A percentile compares a stretch with the other conserved stretches of the same genome.
phyloP scores from a whole-genome alignment of 2,329 filamentous ascomycete genomes.

The Hirsutella minnesotensis region DNA sequence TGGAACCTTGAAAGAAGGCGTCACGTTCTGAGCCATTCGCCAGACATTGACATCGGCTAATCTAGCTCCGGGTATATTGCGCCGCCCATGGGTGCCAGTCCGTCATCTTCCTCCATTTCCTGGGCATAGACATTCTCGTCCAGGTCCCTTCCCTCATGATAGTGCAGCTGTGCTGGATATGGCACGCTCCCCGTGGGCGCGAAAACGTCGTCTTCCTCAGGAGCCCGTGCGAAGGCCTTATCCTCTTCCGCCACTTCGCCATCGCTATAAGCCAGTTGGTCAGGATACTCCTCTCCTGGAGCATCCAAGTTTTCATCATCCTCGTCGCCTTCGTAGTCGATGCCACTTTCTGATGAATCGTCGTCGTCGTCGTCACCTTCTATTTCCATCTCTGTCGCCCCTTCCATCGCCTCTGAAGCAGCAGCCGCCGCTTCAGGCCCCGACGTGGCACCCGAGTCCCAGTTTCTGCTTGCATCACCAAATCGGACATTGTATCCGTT shows the following conservation, averaged over 20 bases:
- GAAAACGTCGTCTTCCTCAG: too few species aligned
- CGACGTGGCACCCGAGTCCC: constrained; percentile 8
- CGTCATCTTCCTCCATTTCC: constrained; percentile 6
- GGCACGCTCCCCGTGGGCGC: too few species aligned
- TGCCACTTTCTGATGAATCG: neutral
- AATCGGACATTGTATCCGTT: constrained; percentile 22
- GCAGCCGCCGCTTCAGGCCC: constrained; percentile 7
- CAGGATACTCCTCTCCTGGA: constrained; percentile 9
- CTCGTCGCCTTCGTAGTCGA: constrained; percentile 7
- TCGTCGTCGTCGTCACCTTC: constrained; percentile 5
- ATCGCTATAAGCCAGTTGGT: neutral
- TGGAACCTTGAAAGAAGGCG: too few species aligned
- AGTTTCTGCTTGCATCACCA: constrained; percentile 10
- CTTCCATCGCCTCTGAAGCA: constrained; percentile 12
- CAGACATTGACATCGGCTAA: neutral
- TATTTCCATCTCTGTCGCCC: constrained; percentile 1
- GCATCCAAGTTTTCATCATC: constrained; percentile 15
- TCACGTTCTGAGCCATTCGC: too few species aligned
- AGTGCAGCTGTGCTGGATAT: too few species aligned
- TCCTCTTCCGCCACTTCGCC: neutral
- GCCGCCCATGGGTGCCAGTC: constrained; percentile 1
- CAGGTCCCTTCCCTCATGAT: constrained; percentile 7
- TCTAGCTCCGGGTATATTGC: constrained; percentile 9
- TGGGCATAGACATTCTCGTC: constrained; percentile 2
- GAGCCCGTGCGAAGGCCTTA: too few species aligned